Evolutionary conservation across 768 basidiomycete genomes (phyloP).

Genomic region (Serendipita sp.): DNA sequence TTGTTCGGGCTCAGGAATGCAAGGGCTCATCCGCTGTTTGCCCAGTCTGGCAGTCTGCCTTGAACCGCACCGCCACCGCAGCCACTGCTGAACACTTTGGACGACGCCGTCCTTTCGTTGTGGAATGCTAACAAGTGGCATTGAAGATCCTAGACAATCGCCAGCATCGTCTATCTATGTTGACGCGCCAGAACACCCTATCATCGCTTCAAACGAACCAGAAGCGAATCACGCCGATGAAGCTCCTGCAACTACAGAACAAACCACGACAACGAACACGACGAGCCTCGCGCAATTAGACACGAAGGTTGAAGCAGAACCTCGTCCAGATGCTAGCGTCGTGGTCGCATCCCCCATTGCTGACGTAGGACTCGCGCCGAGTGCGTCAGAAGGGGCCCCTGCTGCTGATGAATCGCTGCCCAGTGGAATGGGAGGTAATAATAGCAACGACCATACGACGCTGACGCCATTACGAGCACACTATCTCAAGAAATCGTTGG

Average conservation of each 20-base stretch:
- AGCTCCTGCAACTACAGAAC: background rate
- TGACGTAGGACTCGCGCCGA: background rate
- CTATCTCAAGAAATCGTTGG: slow-evolving; percentile 92
- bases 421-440: too few relatives aligned
- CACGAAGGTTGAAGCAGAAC: background rate
- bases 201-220: background rate
- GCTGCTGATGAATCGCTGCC: background rate
- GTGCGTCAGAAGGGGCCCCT: background rate
- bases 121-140: slow-evolving; percentile 1
- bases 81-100: background rate
- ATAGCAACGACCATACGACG: slow-evolving; percentile 8
- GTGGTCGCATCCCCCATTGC: background rate
- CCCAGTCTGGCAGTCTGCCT: background rate
- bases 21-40: too few relatives aligned
- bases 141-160: background rate
- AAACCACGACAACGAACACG: background rate
- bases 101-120: background rate
- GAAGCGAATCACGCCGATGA: background rate
- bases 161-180: background rate
- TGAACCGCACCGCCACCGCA: background rate
- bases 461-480: slow-evolving; percentile 86
- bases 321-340: background rate
- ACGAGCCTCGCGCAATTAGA: background rate
- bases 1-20: background rate
- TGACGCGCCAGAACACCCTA: background rate